Evolutionary conservation across 495 filamentous ascomycete genomes (phyloP).

Genomic region (Penicillium cataractarum): DNA sequence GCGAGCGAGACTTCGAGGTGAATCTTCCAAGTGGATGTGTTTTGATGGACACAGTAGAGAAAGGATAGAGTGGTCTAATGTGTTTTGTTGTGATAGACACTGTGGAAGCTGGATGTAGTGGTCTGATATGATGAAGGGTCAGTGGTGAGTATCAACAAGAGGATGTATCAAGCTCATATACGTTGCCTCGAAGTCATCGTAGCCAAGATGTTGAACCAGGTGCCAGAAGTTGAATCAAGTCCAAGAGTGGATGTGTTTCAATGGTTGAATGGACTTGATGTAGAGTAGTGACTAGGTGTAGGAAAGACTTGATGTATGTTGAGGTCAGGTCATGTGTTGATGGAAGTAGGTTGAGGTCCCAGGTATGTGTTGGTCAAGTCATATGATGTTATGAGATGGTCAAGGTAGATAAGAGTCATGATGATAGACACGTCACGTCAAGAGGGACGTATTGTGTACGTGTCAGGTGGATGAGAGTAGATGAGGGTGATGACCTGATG

Average conservation of each 20-base stretch:
- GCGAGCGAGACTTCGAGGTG: slow-evolving; percentile 1
- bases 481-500: background rate
- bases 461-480: background rate
- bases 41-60: background rate
- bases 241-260: background rate
- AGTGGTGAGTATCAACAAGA: background rate
- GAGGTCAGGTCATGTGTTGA: background rate
- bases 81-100: background rate
- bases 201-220: background rate
- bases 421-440: background rate
- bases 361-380: background rate
- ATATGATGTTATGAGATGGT: background rate
- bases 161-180: background rate
- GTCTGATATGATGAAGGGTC: background rate
- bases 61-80: background rate
- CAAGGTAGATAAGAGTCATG: background rate
- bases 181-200: background rate
- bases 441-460: background rate
- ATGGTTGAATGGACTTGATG: background rate
- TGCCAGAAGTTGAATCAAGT: background rate
- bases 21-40: background rate
- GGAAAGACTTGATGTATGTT: background rate
- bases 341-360: background rate
- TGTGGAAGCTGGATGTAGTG: background rate
- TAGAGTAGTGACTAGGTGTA: background rate